Evolutionary conservation across 1,139 yeast species (phyloP).

Genomic region (Pneumocystis murina): DNA sequence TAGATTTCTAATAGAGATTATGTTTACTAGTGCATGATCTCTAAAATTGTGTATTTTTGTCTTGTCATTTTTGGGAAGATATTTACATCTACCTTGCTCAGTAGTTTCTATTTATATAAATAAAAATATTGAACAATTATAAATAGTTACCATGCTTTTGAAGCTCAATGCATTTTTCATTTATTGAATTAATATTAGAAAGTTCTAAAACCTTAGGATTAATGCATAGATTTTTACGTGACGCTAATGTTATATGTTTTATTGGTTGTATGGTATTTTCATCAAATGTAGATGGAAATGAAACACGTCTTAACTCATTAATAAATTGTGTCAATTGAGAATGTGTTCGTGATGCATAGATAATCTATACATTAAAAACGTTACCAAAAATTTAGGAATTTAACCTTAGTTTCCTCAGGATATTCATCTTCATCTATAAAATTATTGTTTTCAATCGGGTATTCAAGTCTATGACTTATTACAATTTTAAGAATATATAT

Average conservation of each 20-base stretch:
- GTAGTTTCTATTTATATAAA: constrained; percentile 15
- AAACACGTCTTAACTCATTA: constrained; percentile 49
- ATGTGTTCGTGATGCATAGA: constrained; percentile 76
- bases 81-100: constrained; percentile 35
- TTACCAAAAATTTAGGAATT: background rate
- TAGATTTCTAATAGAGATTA: background rate
- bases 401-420: constrained; percentile 9
- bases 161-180: constrained; percentile 70
- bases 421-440: constrained; percentile 10
- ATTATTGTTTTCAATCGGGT: background rate
- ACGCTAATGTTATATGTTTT: constrained; percentile 46
- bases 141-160: constrained; percentile 28
- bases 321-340: constrained; percentile 77
- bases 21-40: background rate
- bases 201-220: constrained; percentile 44
- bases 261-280: constrained; percentile 21
- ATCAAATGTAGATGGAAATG: constrained; percentile 45
- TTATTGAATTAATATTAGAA: constrained; percentile 41
- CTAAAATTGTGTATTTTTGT: background rate
- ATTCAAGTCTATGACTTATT: background rate
- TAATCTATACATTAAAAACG: constrained; percentile 22
- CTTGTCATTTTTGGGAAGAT: constrained; percentile 24
- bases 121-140: background rate
- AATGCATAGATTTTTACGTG: constrained; percentile 75
- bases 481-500: background rate